Evolutionary conservation across 768 basidiomycete species (phyloP).

Genomic region (Mycena kentingensis): DNA sequence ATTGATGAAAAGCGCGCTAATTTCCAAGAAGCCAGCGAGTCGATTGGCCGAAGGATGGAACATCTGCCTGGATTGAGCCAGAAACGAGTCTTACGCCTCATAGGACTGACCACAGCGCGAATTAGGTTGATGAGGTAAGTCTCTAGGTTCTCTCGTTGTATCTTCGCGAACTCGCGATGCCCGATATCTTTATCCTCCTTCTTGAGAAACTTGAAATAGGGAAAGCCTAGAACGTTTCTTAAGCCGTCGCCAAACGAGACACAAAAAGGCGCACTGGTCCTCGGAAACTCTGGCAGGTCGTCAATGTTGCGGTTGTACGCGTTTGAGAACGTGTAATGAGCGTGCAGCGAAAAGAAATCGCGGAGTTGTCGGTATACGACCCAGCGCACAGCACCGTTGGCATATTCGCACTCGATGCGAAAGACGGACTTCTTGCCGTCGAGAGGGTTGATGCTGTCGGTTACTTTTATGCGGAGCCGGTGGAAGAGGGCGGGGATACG

Average conservation of each 20-base stretch:
- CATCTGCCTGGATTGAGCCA: conserved; percentile 70
- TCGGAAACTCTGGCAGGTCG: conserved; percentile 89
- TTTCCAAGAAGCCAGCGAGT: conserved; percentile 86
- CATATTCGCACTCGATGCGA: conserved; percentile 95
- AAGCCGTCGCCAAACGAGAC: not conserved
- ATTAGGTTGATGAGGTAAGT: conserved; percentile 87
- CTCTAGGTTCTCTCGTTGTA: conserved; percentile 83
- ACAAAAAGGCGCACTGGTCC: conserved; percentile 53
- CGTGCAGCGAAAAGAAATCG: conserved; percentile 88
- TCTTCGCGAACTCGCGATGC: conserved; percentile 74
- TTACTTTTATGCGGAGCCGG: conserved; percentile 79
- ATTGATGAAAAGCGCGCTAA: conserved; percentile 82
- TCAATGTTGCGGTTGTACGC: conserved; percentile 72
- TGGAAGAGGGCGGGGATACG: conserved; percentile 79
- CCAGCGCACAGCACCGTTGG: conserved; percentile 90
- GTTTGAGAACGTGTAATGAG: conserved; percentile 86
- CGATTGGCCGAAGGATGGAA: conserved; percentile 93
- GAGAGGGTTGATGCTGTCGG: conserved; percentile 82
- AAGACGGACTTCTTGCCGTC: conserved; percentile 79
- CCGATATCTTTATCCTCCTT: conserved; percentile 59
- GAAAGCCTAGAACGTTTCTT: conserved; percentile 56
- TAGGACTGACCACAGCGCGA: conserved; percentile 73
- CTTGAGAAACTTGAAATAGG: conserved; percentile 86
- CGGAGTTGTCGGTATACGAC: conserved; percentile 92
- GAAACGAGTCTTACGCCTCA: not conserved